Conservation (phyloP, 352 stramenopile genomes). For the Pythium brachiatum region DNA sequence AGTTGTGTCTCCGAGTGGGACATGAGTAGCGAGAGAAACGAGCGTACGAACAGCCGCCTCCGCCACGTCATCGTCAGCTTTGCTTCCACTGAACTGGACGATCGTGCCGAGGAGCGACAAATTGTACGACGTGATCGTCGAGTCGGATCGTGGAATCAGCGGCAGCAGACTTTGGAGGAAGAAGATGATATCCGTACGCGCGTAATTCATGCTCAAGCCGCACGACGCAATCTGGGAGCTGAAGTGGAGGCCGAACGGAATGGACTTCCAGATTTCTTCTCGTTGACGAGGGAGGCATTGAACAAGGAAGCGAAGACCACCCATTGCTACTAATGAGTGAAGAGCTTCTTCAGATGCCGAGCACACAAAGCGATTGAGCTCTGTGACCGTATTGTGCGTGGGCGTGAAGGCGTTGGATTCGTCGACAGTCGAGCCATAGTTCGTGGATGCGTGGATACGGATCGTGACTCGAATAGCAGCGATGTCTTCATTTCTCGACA, state of each 20-base stretch:
- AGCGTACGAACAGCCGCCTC: background rate
- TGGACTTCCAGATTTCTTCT: background rate
- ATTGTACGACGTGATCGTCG: background rate
- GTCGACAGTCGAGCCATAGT: background rate
- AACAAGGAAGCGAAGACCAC: constrained; percentile 12
- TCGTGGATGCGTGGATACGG: constrained; percentile 4
- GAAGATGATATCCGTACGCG: constrained; percentile 4
- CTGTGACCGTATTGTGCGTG: background rate
- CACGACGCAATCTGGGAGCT: background rate
- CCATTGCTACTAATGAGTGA: constrained; percentile 4
- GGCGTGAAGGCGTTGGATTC: background rate
- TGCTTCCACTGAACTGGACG: background rate
- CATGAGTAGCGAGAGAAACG: background rate
- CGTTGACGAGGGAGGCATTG: constrained; percentile 7
- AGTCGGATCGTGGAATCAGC: background rate
- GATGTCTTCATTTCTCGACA: constrained; percentile 13
- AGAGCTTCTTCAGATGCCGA: constrained; percentile 6
- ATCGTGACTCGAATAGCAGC: constrained; percentile 18
- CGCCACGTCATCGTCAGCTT: constrained; percentile 5
- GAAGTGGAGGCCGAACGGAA: constrained; percentile 11
- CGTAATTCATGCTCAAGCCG: constrained; percentile 1
- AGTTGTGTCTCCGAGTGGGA: background rate
- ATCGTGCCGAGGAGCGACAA: constrained; percentile 5
- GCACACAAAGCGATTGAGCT: constrained; percentile 18
- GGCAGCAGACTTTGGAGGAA: constrained; percentile 14